These are phyloP conservation scores for Elsinoe ampelina DNA, from an alignment of 2,329 filamentous ascomycete genomes.

Conservation along the genomic window DNA sequence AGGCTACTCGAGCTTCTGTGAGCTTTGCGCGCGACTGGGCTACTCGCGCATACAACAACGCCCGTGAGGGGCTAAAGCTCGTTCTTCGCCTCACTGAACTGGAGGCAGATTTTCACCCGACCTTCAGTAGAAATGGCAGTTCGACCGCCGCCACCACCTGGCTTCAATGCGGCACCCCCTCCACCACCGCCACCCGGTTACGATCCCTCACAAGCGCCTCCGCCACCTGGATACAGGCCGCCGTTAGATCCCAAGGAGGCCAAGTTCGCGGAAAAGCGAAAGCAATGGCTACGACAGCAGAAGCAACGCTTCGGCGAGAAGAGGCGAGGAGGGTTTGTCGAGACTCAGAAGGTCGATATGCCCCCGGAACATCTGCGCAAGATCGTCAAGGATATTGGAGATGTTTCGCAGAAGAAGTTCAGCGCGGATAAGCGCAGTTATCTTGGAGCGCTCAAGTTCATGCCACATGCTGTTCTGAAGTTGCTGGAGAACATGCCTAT, in stretches of 20 bases:
- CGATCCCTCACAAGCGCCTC: slow-evolving; percentile 53
- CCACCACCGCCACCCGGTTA: slow-evolving; percentile 36
- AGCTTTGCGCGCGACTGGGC: too few species aligned
- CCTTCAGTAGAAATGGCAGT: slow-evolving; percentile 41
- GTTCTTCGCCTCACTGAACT: not conserved
- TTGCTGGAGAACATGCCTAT: slow-evolving; percentile 99
- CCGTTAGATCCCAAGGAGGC: slow-evolving; percentile 73
- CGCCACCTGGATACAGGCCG: slow-evolving; percentile 77
- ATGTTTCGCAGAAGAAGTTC: slow-evolving; percentile 99
- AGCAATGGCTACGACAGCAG: slow-evolving; percentile 90
- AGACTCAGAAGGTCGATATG: slow-evolving; percentile 98
- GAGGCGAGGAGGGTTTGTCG: slow-evolving; percentile 89
- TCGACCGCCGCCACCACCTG: slow-evolving; percentile 53
- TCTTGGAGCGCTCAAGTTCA: slow-evolving; percentile 93
- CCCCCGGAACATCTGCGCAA: slow-evolving; percentile 96
- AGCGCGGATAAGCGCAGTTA: slow-evolving; percentile 98
- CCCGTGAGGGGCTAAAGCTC: not conserved
- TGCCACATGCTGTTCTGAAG: slow-evolving; percentile 97
- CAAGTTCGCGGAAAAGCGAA: slow-evolving; percentile 98
- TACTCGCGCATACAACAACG: not conserved
- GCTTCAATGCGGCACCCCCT: slow-evolving; percentile 43
- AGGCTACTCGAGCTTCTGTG: too few species aligned
- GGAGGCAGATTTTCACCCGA: not conserved
- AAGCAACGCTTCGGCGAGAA: slow-evolving; percentile 94
- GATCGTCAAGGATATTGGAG: slow-evolving; percentile 96